phyloP scores from a whole-genome alignment of 129 eudicot genomes.

The Chrysanthemum seticuspe region DNA sequence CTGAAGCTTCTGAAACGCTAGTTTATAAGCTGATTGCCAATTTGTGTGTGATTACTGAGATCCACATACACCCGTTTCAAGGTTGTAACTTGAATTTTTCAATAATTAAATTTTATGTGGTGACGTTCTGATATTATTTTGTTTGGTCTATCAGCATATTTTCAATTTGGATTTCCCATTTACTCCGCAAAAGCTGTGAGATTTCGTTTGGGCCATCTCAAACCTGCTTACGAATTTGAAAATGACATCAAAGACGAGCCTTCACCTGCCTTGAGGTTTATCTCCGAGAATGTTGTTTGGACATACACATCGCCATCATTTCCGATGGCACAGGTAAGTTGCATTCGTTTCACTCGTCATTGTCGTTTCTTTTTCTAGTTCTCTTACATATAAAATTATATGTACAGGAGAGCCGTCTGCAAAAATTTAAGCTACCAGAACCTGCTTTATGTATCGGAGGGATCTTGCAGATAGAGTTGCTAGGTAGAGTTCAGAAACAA shows the following conservation, averaged over 20 bases:
- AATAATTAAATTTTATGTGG: neutral
- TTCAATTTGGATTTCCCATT: conserved; percentile 68
- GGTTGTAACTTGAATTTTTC: conserved; percentile 41
- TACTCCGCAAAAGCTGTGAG: conserved; percentile 77
- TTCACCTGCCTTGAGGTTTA: conserved; percentile 29
- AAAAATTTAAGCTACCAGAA: conserved; percentile 72
- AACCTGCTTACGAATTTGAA: conserved; percentile 32
- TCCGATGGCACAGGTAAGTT: conserved; percentile 74
- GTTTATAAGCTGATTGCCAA: conserved; percentile 54
- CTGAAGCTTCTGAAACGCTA: conserved; percentile 62
- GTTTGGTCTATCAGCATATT: conserved; percentile 50
- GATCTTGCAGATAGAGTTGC: conserved; percentile 58
- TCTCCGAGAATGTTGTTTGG: conserved; percentile 63
- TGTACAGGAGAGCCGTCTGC: conserved; percentile 56
- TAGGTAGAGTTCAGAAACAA: conserved; percentile 82
- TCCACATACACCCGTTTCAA: conserved; percentile 74
- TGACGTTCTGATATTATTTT: conserved; percentile 8
- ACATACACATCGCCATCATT: conserved; percentile 73
- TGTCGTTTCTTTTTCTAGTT: neutral
- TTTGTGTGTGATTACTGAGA: conserved; percentile 65
- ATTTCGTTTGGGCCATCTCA: conserved; percentile 60
- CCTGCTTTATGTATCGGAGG: conserved; percentile 87
- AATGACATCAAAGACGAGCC: conserved; percentile 33
- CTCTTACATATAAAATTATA: conserved; percentile 1
- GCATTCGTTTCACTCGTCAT: neutral